Evolutionary conservation across 2,329 filamentous ascomycete species (phyloP).

Genomic region (Pezicula neosporulosa): DNA sequence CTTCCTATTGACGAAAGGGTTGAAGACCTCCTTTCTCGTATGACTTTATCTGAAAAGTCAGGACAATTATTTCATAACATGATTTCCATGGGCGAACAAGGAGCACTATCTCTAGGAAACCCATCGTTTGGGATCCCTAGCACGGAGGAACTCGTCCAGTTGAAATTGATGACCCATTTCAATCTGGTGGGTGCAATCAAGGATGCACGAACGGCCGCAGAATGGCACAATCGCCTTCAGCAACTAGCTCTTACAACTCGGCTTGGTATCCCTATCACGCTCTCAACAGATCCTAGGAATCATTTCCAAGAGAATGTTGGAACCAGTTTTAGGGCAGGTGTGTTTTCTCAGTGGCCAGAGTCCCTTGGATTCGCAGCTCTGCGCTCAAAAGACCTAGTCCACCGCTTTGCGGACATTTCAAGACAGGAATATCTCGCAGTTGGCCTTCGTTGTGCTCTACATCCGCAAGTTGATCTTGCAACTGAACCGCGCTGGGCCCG

Average conservation of each 20-base stretch:
- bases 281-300: constrained; percentile 45
- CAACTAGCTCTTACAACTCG: constrained; percentile 38
- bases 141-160: constrained; percentile 30
- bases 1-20: neutral
- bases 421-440: constrained; percentile 35
- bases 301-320: constrained; percentile 40
- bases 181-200: constrained; percentile 41
- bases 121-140: constrained; percentile 11
- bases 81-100: constrained; percentile 1
- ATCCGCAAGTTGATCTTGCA: constrained; percentile 47
- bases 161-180: constrained; percentile 41
- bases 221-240: constrained; percentile 39
- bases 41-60: constrained; percentile 1
- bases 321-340: constrained; percentile 38
- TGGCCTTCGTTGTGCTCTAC: constrained; percentile 41
- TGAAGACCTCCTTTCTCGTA: constrained; percentile 1
- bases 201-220: constrained; percentile 31
- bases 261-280: constrained; percentile 44
- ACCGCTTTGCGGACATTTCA: constrained; percentile 44
- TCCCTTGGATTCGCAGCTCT: constrained; percentile 46
- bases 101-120: neutral
- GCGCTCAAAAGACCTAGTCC: constrained; percentile 38
- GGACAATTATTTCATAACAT: constrained; percentile 17
- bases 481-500: constrained; percentile 50
- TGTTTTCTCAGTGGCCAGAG: constrained; percentile 49